phyloP scores from a whole-genome alignment of 225 moss, liverwort and hornwort genomes.

The Pleurozium schreberi region DNA sequence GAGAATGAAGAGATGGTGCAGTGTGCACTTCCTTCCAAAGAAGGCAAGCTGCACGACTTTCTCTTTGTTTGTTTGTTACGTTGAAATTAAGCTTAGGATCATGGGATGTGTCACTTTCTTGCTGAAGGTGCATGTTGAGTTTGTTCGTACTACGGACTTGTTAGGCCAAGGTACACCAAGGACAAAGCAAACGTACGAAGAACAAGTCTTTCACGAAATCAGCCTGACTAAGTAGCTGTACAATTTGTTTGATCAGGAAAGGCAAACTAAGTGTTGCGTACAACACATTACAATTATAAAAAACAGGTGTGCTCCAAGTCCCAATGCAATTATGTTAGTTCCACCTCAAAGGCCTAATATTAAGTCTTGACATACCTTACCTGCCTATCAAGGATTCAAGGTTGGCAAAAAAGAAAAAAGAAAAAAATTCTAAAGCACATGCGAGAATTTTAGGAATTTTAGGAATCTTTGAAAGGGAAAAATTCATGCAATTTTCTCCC shows the following conservation, averaged over 20 bases:
- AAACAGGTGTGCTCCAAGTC: background rate
- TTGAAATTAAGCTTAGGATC: background rate
- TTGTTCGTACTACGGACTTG: background rate
- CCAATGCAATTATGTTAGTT: background rate
- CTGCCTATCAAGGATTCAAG: no score
- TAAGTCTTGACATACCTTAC: background rate
- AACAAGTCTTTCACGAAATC: background rate
- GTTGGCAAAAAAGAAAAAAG: background rate
- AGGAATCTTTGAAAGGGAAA: background rate
- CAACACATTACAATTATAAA: background rate
- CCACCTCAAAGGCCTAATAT: background rate
- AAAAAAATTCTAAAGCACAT: no score
- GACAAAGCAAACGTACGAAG: background rate
- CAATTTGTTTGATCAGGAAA: background rate
- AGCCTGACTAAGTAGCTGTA: no score
- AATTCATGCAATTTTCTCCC: no score
- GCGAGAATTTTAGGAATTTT: no score
- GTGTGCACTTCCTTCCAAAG: background rate
- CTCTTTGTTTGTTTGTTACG: background rate
- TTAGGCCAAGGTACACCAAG: background rate
- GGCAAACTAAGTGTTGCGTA: background rate
- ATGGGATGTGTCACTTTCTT: background rate
- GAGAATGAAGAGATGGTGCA: background rate
- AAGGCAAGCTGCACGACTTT: background rate
- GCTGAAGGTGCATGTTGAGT: background rate